Conservation (phyloP, 176 grass and related monocot genomes). For the Musa acuminata region DNA sequence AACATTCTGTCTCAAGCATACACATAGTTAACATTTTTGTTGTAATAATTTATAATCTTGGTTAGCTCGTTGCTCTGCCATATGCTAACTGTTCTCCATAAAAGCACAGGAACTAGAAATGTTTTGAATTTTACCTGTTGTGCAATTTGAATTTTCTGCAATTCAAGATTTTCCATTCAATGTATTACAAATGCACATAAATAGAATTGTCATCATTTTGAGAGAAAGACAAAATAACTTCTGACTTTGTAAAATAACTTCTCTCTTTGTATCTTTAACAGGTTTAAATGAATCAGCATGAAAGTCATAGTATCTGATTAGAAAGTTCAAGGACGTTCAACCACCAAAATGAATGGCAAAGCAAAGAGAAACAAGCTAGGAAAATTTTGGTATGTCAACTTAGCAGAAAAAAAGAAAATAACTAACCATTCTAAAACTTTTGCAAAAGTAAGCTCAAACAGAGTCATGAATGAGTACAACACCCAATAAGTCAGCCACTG, state of each 20-base stretch:
- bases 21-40: background rate
- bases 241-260: no score
- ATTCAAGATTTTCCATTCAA: background rate
- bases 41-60: background rate
- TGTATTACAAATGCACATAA: background rate
- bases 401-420: slow-evolving; percentile 1
- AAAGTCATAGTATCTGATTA: background rate
- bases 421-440: slow-evolving; percentile 72
- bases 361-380: background rate
- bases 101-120: background rate
- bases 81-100: background rate
- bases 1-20: no score
- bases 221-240: no score
- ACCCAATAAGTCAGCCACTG: slow-evolving; percentile 99
- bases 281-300: background rate
- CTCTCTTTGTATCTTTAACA: background rate
- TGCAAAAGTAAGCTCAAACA: slow-evolving; percentile 92
- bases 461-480: slow-evolving; percentile 90
- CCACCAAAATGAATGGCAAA: background rate
- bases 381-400: background rate
- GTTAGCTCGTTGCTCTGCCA: background rate
- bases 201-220: background rate
- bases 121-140: background rate
- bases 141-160: background rate
- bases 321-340: background rate